Evolutionary conservation across 73 alveolate species (phyloP), one percentile per base, ranked within the genome.

Genomic region (Paramecium caudatum): DNA sequence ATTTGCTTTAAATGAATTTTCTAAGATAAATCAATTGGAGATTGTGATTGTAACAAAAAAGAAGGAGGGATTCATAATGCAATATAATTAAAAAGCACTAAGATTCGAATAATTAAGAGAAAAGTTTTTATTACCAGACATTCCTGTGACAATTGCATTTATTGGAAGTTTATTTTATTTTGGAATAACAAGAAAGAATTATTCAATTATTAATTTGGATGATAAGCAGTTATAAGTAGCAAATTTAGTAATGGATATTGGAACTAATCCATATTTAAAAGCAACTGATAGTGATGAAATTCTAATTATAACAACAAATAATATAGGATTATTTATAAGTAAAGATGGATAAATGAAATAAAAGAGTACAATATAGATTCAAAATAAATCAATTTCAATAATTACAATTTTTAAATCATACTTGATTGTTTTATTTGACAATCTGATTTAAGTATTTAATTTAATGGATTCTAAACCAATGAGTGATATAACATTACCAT

Each of bases 281-380:
- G 69, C 88, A 1, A 74, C 88, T 41, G 88, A 74, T 74, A 37
- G 15, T 36, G 88, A 74, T 74, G 88, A 74, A 74, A 39, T 74
- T 13, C 55, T 74, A 19, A 13, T 74, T 6, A 74, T 45, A 6
- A 74, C 88, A 27, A 74, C 88, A 1, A 74, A 74, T 19, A 74
- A 74, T 41, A 23, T 74, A 12, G 88, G 88, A 9, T 21, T 74
- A 17, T 74, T 74, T 45, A 74, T 74, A 21, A 68, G 88, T 17
- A 74, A 74, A 17, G 88, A 74, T 74, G 88, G 88, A 7, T 74
- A 74, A 74, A 37, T 45, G 43, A 74, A 74, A 45, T 45, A 74
- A 45, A 74, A 74, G 16, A 74, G 47, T 45, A 74, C 88, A 10
- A 23, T 74, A 5, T 17, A 74, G 19, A 1, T 74, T 21, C 4